These are phyloP conservation scores for Colletotrichum gloeosporioides DNA, from an alignment of 2,329 filamentous ascomycete species.

Conservation along the genomic window DNA sequence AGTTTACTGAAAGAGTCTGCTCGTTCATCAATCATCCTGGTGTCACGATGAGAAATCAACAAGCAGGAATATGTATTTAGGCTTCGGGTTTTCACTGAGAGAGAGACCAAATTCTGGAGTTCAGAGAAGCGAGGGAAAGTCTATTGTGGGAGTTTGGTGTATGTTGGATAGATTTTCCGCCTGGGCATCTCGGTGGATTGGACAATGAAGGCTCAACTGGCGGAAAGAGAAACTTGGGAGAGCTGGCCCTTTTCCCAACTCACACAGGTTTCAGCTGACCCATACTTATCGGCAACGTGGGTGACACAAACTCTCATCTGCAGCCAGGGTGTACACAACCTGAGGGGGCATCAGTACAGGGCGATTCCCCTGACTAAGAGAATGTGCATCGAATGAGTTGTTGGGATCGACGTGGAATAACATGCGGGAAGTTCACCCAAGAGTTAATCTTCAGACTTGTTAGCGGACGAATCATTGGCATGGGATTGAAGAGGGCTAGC, in stretches of 20 bases:
- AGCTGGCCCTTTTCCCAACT: not conserved
- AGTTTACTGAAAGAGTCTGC: not conserved
- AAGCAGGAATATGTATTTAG: not conserved
- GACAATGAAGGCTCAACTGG: not conserved
- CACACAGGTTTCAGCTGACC: not conserved
- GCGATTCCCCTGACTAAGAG: not conserved
- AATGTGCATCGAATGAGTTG: conserved; percentile 8
- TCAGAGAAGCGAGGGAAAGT: not conserved
- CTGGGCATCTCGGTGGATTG: not conserved
- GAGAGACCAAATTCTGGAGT: not conserved
- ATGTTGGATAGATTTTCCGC: not conserved
- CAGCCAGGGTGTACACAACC: not conserved
- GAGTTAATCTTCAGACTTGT: not conserved
- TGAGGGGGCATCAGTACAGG: not conserved
- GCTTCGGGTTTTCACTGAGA: not conserved
- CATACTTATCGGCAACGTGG: not conserved
- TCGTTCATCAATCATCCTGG: not conserved
- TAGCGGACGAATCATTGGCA: not conserved
- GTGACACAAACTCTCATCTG: not conserved
- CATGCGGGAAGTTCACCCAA: not conserved
- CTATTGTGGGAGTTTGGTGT: not conserved
- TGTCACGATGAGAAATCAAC: not conserved
- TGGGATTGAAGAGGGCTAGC: not conserved
- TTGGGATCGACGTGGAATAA: not conserved
- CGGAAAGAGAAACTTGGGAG: not conserved